Percentiles rank a stretch among this genome's conserved stretches.
These are phyloP conservation scores for Mesostigma viride DNA, from an alignment of 139 green algal genomes.

Conservation along the genomic window DNA sequence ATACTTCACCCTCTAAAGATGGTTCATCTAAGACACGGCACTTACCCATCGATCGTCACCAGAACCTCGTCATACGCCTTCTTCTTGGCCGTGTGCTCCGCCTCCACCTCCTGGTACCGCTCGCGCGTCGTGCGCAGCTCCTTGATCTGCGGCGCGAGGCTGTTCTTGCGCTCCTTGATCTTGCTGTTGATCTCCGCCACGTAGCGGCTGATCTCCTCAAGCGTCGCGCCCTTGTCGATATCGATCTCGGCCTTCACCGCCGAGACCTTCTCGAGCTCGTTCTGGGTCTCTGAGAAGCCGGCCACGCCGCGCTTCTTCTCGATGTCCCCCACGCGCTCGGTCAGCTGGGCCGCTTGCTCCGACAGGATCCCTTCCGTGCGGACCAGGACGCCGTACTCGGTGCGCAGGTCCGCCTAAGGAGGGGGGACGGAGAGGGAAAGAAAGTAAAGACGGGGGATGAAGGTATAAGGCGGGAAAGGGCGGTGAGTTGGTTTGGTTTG, in stretches of 20 bases:
- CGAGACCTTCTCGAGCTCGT: not conserved
- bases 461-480: too few relatives aligned
- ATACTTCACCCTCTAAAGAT: too few relatives aligned
- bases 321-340: not conserved
- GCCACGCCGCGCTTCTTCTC: not conserved
- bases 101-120: constrained; percentile 16
- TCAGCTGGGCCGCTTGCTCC: constrained; percentile 5
- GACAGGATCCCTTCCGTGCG: constrained; percentile 6
- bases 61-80: constrained; percentile 15
- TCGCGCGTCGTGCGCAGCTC: constrained; percentile 8
- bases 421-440: too few relatives aligned
- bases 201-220: not conserved
- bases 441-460: too few relatives aligned
- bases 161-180: constrained; percentile 20
- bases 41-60: too few relatives aligned
- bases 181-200: constrained; percentile 10
- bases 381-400: not conserved
- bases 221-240: not conserved
- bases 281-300: not conserved
- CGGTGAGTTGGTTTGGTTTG: too few relatives aligned
- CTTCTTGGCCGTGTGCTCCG: constrained; percentile 13
- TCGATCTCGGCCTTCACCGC: not conserved
- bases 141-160: constrained; percentile 23
- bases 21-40: too few relatives aligned
- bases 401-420: too few relatives aligned